A percentile compares a stretch with the other conserved stretches of the same genome.
phyloP scores from a whole-genome alignment of 805 yeast species.

The Metschnikowia reukaufii region DNA sequence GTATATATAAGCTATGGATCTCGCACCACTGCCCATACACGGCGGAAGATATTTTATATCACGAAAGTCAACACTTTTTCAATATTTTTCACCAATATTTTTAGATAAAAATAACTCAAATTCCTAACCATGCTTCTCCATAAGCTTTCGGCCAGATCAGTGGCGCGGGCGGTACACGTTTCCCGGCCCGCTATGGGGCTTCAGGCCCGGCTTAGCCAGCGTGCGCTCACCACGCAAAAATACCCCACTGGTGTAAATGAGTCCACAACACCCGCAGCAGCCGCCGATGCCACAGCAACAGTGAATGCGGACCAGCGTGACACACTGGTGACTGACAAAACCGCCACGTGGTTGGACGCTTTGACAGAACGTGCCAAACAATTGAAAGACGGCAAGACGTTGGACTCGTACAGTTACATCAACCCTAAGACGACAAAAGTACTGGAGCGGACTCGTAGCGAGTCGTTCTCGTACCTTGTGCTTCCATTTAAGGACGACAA shows the following conservation, averaged over 20 bases:
- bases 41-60: too few species aligned
- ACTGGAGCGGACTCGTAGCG: slow-evolving; percentile 70
- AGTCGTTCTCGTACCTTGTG: slow-evolving; percentile 67
- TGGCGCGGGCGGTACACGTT: too few species aligned
- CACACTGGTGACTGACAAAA: slow-evolving; percentile 41
- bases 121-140: too few species aligned
- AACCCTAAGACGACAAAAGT: slow-evolving; percentile 71
- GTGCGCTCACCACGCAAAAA: background rate
- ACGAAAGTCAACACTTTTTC: too few species aligned
- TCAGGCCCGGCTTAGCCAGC: too few species aligned
- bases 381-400: slow-evolving; percentile 66
- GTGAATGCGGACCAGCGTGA: slow-evolving; percentile 61
- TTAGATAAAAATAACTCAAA: too few species aligned
- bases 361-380: slow-evolving; percentile 70
- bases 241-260: slow-evolving; percentile 25
- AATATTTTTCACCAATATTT: too few species aligned
- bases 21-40: too few species aligned
- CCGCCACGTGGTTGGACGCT: slow-evolving; percentile 86
- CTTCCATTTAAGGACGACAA: slow-evolving; percentile 84
- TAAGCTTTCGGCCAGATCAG: too few species aligned
- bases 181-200: too few species aligned
- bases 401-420: slow-evolving; percentile 69
- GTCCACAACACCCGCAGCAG: slow-evolving; percentile 52
- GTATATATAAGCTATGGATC: slow-evolving; percentile 4
- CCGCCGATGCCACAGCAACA: slow-evolving; percentile 77